Percentiles rank a stretch among this genome's conserved stretches.
These are phyloP conservation scores for Aspergillus homomorphus DNA, from an alignment of 495 filamentous ascomycete genomes.

Conservation along the genomic window DNA sequence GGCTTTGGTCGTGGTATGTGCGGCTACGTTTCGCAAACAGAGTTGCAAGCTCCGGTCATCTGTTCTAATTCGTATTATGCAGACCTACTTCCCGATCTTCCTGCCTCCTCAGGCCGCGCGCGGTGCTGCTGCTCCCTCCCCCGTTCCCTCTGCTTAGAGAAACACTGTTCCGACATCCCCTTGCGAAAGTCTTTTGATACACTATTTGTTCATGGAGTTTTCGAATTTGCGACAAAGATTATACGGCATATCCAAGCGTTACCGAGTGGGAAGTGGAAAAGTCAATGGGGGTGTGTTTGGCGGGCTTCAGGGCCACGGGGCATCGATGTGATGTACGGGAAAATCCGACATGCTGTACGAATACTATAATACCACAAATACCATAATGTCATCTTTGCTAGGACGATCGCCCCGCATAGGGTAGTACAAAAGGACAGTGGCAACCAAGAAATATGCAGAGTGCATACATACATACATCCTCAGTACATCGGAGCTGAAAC, in stretches of 20 bases:
- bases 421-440: background rate
- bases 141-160: slow-evolving; percentile 39
- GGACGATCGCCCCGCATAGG: background rate
- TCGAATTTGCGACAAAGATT: background rate
- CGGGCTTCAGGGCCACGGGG: background rate
- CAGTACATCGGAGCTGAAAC: background rate
- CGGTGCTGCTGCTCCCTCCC: slow-evolving; percentile 40
- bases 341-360: background rate
- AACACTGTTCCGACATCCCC: background rate
- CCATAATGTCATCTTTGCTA: slow-evolving; percentile 1
- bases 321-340: background rate
- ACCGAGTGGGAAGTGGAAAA: background rate
- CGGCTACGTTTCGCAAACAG: background rate
- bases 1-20: slow-evolving; percentile 67
- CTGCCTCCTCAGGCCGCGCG: slow-evolving; percentile 55
- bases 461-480: background rate
- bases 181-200: background rate
- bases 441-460: background rate
- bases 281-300: background rate
- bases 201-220: background rate
- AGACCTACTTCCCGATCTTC: slow-evolving; percentile 84
- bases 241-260: background rate
- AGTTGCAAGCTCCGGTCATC: background rate
- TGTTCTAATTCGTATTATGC: slow-evolving; percentile 17
- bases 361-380: slow-evolving; percentile 4